Evolutionary conservation across 495 filamentous ascomycete species (phyloP), one percentile per base, ranked within the genome.

Genomic region (Aspergillus wentii): DNA sequence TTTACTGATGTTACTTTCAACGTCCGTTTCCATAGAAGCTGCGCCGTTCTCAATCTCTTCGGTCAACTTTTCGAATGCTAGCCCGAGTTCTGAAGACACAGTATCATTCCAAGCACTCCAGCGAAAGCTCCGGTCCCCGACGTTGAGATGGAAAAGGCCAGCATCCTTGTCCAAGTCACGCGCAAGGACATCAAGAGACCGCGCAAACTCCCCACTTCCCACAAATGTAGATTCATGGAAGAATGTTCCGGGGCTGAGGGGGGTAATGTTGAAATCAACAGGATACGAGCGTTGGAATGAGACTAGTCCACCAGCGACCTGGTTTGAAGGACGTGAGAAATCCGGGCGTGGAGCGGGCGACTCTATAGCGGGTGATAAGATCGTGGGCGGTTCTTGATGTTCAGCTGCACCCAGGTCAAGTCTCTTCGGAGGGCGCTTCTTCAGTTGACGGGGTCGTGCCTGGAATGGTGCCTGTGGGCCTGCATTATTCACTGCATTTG

Each of bases 211-310:
- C 0, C 84, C 86, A 48, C 78, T 81, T 11, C 89, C 88, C 33
- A 94, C 69, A 33, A 94, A 73, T 8, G 88, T 89, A 33, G 61
- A 73, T 47, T 82, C 67, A 48, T 90, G 86, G 48, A 94, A 92
- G 57, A 73, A 92, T 1, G 80, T 82, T 0, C 83, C 86, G 8
- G 58, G 38, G 30, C 66, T 69, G 17, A 94, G 61, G 17, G 87
- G 82, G 27, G 65, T 68, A 19, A 88, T 57, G 35, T 85, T 82
- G 42, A 96, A 95, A 46, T 86, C 78, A 9, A 80, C 68, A 1
- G 85, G 74, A 51, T 94, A 95, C 16, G 68, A 66, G 8, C 50
- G 47, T 37, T 60, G 56, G 46, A 60, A 81, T 71, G 17, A 82
- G 32, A 81, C 69, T 17, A 79, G 71, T 10, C 48, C 49, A 9